These are phyloP conservation scores for Cornus controversa DNA, from an alignment of 148 eudicot species.

Conservation along the genomic window DNA sequence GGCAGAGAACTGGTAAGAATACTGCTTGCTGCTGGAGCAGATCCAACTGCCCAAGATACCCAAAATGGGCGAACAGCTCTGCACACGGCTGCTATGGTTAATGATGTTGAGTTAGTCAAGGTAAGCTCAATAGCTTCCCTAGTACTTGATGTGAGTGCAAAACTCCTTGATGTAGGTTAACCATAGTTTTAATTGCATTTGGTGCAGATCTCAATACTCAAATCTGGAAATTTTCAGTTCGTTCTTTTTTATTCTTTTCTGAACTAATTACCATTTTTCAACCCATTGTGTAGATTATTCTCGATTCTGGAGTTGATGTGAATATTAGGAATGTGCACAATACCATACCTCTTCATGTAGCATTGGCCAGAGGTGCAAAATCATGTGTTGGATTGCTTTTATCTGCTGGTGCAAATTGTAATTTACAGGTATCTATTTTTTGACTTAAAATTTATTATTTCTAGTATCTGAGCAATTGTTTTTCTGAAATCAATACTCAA, in stretches of 20 bases:
- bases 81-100: conserved; percentile 94
- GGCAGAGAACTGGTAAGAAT: conserved; percentile 85
- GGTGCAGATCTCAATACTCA: not conserved
- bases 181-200: not conserved
- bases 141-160: not conserved
- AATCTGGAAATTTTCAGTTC: not conserved
- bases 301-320: conserved; percentile 95
- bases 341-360: conserved; percentile 93
- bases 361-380: conserved; percentile 96
- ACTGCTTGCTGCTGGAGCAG: conserved; percentile 93
- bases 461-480: not conserved
- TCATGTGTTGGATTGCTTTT: conserved; percentile 91
- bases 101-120: conserved; percentile 85
- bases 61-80: conserved; percentile 77
- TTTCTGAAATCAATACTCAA: not conserved
- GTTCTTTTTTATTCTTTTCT: conserved; percentile 2
- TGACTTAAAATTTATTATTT: conserved; percentile 9
- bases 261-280: conserved; percentile 1
- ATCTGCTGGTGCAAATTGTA: conserved; percentile 91
- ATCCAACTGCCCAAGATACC: conserved; percentile 78
- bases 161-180: not conserved
- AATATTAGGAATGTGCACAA: conserved; percentile 80
- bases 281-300: conserved; percentile 58
- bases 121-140: conserved; percentile 33
- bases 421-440: conserved; percentile 62